Evolutionary conservation across 805 yeast genomes (phyloP).

Genomic region (Kluyveromyces nonfermentans): DNA sequence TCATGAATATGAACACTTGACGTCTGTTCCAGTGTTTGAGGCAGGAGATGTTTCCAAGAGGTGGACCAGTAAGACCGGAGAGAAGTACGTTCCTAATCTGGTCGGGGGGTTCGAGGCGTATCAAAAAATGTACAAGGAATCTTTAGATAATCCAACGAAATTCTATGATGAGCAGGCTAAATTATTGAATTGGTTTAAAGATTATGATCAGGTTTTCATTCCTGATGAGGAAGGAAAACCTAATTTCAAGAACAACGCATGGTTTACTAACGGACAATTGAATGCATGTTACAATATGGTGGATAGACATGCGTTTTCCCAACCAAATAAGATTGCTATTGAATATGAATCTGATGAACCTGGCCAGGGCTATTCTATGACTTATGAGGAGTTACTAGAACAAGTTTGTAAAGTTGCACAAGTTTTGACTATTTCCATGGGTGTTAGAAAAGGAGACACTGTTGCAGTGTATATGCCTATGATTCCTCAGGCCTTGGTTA

Average conservation of each 20-base stretch:
- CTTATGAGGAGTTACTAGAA: constrained; percentile 62
- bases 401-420: constrained; percentile 67
- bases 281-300: constrained; percentile 77
- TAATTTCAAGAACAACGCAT: constrained; percentile 45
- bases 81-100: constrained; percentile 45
- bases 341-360: constrained; percentile 79
- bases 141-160: constrained; percentile 67
- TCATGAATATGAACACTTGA: constrained; percentile 23
- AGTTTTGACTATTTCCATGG: constrained; percentile 48
- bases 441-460: constrained; percentile 72
- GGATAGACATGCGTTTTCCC: constrained; percentile 66
- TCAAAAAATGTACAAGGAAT: constrained; percentile 56
- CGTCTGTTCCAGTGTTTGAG: constrained; percentile 16
- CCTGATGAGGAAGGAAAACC: constrained; percentile 31
- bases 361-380: constrained; percentile 47
- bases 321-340: constrained; percentile 66
- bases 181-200: constrained; percentile 70
- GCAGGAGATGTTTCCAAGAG: constrained; percentile 17
- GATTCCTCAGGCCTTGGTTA: constrained; percentile 71
- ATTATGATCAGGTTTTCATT: constrained; percentile 45
- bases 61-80: constrained; percentile 11
- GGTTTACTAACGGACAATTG: constrained; percentile 74
- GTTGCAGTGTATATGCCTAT: constrained; percentile 83
- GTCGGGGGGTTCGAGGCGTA: constrained; percentile 53
- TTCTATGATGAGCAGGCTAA: constrained; percentile 76